Evolutionary conservation across 1,284 basidiomycete genomes (phyloP).

Genomic region (Sporisorium graminicola): DNA sequence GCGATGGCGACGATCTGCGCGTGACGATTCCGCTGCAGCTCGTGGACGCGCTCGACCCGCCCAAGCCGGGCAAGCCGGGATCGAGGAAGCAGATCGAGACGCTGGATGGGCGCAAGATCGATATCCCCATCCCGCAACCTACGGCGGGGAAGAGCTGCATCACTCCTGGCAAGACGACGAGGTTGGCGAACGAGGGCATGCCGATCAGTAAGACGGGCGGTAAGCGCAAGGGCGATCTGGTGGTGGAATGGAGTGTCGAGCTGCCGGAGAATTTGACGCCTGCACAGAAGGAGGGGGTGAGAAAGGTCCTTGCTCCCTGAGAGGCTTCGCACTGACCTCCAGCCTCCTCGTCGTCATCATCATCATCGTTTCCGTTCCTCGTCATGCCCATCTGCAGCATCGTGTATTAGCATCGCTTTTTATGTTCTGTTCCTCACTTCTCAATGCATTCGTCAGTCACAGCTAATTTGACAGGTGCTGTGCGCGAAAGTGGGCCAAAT

Average conservation of each 20-base stretch:
- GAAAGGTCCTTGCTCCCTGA: conserved; percentile 50
- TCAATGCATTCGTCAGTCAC: background rate
- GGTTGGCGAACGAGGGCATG: conserved; percentile 67
- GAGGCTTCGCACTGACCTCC: no score
- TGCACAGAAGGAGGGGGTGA: conserved; percentile 54
- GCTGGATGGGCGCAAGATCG: conserved; percentile 62
- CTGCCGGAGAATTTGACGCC: conserved; percentile 60
- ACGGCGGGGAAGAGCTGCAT: conserved; percentile 52
- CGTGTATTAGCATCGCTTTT: no score
- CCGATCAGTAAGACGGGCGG: conserved; percentile 66
- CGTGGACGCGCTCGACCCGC: conserved; percentile 66
- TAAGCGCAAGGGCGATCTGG: conserved; percentile 63
- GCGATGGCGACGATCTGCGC: conserved; percentile 66
- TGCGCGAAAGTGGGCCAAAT: no score
- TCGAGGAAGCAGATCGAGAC: conserved; percentile 55
- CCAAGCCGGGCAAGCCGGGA: conserved; percentile 51
- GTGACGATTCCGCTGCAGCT: conserved; percentile 56
- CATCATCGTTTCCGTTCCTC: background rate
- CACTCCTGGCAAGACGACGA: conserved; percentile 60
- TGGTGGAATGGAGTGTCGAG: conserved; percentile 65
- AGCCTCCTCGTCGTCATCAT: no score
- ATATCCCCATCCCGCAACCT: conserved; percentile 60
- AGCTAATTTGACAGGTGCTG: no score
- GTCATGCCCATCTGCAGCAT: no score
- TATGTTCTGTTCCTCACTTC: no score